Evolutionary conservation across 192 early-diverging fungal species (phyloP).

Genomic region (Dispira parvispora): DNA sequence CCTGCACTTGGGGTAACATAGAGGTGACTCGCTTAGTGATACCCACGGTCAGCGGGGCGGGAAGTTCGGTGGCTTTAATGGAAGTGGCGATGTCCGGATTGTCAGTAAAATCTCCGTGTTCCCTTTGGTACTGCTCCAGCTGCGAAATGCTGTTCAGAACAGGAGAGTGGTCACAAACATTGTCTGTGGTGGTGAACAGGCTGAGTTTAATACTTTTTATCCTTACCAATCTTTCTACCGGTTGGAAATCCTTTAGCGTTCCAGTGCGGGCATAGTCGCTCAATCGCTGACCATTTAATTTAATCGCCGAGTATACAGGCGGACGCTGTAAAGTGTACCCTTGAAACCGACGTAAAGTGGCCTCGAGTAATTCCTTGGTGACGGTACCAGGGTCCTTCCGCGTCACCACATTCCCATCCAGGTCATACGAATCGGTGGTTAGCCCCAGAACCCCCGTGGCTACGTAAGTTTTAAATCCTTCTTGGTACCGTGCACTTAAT

Average conservation of each 20-base stretch:
- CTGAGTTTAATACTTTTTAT: background rate
- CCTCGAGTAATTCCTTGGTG: conserved; percentile 20
- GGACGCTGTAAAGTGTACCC: conserved; percentile 44
- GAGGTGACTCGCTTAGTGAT: conserved; percentile 11
- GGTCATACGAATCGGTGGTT: conserved; percentile 39
- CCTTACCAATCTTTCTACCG: background rate
- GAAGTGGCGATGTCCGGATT: background rate
- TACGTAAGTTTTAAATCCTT: conserved; percentile 21
- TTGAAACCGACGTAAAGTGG: conserved; percentile 28
- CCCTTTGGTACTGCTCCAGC: background rate
- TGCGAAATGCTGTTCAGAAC: background rate
- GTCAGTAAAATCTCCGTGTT: background rate
- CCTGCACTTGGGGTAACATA: conserved; percentile 16
- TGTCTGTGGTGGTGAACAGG: background rate
- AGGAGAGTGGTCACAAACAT: background rate
- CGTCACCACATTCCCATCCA: conserved; percentile 29
- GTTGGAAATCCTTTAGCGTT: background rate
- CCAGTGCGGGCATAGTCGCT: conserved; percentile 54
- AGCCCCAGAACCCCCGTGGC: conserved; percentile 33
- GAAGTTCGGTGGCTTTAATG: background rate
- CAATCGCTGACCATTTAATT: conserved; percentile 45
- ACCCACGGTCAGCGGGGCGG: background rate
- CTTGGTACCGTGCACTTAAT: background rate
- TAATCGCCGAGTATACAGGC: conserved; percentile 54
- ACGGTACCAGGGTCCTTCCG: conserved; percentile 19